A percentile compares a stretch with the other conserved stretches of the same genome.
Conservation (phyloP, 169 alveolate genomes). For the Babesia gibsoni region DNA sequence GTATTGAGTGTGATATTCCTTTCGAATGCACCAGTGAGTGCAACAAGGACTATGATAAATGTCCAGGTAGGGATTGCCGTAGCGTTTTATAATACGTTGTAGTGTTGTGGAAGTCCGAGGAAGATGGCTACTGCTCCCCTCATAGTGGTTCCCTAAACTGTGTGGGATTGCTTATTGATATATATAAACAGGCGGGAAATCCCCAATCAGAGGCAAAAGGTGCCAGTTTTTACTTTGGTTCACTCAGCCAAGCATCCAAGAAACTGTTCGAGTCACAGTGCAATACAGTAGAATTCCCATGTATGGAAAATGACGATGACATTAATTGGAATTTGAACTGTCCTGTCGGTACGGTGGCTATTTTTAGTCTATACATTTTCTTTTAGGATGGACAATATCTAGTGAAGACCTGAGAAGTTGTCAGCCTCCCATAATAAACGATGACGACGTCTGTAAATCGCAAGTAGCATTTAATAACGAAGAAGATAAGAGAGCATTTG, state of each 20-base stretch:
- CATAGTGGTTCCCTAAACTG: constrained; percentile 24
- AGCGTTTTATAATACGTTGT: not conserved
- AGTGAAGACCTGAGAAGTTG: constrained; percentile 23
- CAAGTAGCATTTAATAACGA: constrained; percentile 19
- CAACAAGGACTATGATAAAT: constrained; percentile 26
- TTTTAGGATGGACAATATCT: constrained; percentile 10
- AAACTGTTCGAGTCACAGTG: constrained; percentile 53
- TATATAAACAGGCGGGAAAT: constrained; percentile 5
- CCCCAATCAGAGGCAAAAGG: not conserved
- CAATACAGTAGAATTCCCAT: constrained; percentile 42
- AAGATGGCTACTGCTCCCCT: constrained; percentile 31
- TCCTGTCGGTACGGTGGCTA: constrained; percentile 28
- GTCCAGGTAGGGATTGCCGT: constrained; percentile 21
- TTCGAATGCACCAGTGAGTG: constrained; percentile 53
- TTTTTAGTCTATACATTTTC: not conserved
- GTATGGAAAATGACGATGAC: constrained; percentile 27
- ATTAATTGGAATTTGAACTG: constrained; percentile 47
- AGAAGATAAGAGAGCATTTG: constrained; percentile 53
- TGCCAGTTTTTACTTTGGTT: constrained; percentile 7
- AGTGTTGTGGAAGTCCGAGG: constrained; percentile 47
- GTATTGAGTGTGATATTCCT: constrained; percentile 44
- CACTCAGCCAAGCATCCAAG: constrained; percentile 24
- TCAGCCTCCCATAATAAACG: constrained; percentile 22
- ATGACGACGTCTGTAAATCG: constrained; percentile 43
- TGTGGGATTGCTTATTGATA: not conserved